Conservation (phyloP, 176 grass and related monocot genomes). For the Panicum miliaceum region DNA sequence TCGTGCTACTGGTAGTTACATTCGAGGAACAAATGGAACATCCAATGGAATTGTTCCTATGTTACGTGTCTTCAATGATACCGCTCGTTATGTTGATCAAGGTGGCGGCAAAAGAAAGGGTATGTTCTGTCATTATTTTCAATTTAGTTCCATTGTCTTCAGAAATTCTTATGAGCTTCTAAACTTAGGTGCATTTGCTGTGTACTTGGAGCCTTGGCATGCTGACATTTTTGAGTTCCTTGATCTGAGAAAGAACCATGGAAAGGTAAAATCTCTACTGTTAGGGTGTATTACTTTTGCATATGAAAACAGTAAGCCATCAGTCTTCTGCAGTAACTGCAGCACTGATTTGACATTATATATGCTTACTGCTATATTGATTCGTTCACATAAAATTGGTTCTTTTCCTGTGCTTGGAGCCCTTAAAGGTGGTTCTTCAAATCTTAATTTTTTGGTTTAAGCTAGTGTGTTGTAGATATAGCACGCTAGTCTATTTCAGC, state of each 20-base stretch:
- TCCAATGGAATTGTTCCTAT: slow-evolving; percentile 97
- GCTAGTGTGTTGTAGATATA: neutral
- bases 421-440: neutral
- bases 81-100: slow-evolving; percentile 98
- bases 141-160: neutral
- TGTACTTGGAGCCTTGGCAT: slow-evolving; percentile 99
- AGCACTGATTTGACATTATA: neutral
- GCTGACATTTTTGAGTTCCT: slow-evolving; percentile 96
- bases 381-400: neutral
- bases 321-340: neutral
- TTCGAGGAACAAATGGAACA: slow-evolving; percentile 85
- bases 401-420: too few species aligned
- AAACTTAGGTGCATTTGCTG: slow-evolving; percentile 86
- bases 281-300: neutral
- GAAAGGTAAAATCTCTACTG: slow-evolving; percentile 65
- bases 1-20: slow-evolving; percentile 84
- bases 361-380: neutral
- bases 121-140: slow-evolving; percentile 26
- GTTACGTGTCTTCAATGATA: slow-evolving; percentile 93
- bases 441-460: neutral
- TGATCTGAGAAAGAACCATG: slow-evolving; percentile 94
- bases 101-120: slow-evolving; percentile 97
- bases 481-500: neutral
- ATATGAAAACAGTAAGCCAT: neutral
- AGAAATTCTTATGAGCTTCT: slow-evolving; percentile 17